These are phyloP conservation scores for Clitocybe nebularis DNA, from an alignment of 1,284 basidiomycete genomes.

Conservation along the genomic window DNA sequence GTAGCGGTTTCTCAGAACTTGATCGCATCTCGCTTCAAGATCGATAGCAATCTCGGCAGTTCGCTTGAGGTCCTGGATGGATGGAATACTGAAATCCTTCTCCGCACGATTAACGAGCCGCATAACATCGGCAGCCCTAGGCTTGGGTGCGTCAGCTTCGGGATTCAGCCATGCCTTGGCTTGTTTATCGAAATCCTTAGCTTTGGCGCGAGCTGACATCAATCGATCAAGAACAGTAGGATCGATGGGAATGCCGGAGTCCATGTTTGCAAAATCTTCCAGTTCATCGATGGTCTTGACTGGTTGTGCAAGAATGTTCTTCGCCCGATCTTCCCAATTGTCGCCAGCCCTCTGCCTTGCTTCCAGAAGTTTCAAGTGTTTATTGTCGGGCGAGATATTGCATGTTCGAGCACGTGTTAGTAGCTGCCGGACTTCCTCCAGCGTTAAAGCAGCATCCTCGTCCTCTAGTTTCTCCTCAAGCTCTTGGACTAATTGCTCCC, in stretches of 20 bases:
- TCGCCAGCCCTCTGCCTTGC: conserved; percentile 56
- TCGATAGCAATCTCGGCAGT: conserved; percentile 69
- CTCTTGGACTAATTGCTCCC: conserved; percentile 66
- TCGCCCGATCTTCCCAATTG: conserved; percentile 69
- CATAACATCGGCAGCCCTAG: conserved; percentile 63
- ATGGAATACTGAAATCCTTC: conserved; percentile 67
- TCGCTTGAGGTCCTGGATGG: conserved; percentile 61
- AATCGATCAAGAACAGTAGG: conserved; percentile 56
- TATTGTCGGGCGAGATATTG: conserved; percentile 59
- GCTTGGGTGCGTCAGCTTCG: conserved; percentile 47
- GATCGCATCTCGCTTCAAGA: conserved; percentile 68
- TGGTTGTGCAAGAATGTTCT: conserved; percentile 56
- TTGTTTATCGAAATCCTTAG: conserved; percentile 72
- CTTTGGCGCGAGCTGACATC: conserved; percentile 55
- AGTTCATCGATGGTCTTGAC: conserved; percentile 71
- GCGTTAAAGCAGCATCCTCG: conserved; percentile 45
- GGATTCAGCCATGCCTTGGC: conserved; percentile 65
- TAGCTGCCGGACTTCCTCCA: conserved; percentile 69
- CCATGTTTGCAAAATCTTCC: conserved; percentile 59
- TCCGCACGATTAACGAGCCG: conserved; percentile 64
- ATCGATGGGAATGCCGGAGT: conserved; percentile 61
- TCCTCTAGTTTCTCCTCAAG: conserved; percentile 64
- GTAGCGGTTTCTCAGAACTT: conserved; percentile 64
- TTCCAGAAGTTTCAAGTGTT: conserved; percentile 55
- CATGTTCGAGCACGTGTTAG: conserved; percentile 65